phyloP scores from a whole-genome alignment of 148 eudicot genomes.

The Fallopia convolvulus region DNA sequence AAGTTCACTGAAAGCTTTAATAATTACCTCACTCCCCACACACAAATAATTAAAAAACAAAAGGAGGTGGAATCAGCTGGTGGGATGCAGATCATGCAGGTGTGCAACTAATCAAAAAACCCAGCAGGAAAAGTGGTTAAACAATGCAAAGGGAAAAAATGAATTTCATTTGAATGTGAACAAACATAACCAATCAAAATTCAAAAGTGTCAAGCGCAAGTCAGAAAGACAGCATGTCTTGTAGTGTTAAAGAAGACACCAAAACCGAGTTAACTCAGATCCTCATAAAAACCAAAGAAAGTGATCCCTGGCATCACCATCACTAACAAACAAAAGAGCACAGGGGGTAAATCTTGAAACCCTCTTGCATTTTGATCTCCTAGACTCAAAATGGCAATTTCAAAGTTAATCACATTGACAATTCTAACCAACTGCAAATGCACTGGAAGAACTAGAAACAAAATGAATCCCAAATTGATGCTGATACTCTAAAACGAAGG shows the following conservation, averaged over 20 bases:
- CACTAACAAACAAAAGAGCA: neutral
- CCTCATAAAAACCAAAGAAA: neutral
- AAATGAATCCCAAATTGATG: neutral
- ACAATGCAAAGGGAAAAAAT: neutral
- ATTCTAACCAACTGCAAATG: neutral
- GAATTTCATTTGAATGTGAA: neutral
- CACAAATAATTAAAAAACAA: neutral
- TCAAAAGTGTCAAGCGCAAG: neutral
- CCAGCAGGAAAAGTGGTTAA: neutral
- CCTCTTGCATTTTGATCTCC: neutral
- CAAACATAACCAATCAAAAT: neutral
- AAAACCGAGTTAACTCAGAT: neutral
- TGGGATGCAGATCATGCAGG: neutral
- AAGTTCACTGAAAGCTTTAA: neutral
- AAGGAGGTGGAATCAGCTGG: neutral
- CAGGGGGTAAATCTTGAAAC: neutral
- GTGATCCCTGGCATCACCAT: neutral
- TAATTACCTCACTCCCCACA: neutral
- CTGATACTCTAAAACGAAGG: neutral
- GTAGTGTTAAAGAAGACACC: neutral
- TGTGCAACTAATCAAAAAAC: neutral
- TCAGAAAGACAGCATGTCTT: neutral
- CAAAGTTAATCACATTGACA: neutral
- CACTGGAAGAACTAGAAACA: neutral
- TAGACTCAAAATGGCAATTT: no score